Percentiles rank a stretch among this genome's conserved stretches.
These are phyloP conservation scores for Astrocystis sublimbata DNA, from an alignment of 495 filamentous ascomycete genomes.

Conservation along the genomic window DNA sequence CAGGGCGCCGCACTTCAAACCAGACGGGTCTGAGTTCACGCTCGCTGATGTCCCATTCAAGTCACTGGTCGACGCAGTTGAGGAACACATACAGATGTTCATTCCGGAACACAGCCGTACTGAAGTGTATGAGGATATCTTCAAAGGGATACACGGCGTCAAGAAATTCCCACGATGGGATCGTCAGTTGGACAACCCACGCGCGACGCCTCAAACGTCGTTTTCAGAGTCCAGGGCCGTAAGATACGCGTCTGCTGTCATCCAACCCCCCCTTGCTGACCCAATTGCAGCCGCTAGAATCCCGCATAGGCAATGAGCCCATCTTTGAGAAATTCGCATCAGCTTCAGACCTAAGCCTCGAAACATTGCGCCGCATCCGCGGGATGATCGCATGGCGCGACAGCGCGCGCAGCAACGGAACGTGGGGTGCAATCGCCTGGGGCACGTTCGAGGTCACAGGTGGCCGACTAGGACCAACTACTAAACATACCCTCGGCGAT, in stretches of 20 bases:
- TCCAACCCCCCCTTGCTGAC: not conserved
- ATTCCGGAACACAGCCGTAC: not conserved
- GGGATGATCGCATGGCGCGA: conserved; percentile 6
- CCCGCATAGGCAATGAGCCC: not conserved
- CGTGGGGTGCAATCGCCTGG: not conserved
- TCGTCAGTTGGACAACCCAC: not conserved
- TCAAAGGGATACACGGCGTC: not conserved
- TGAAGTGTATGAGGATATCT: conserved; percentile 2
- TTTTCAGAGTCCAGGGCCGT: conserved; percentile 12
- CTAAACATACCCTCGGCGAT: conserved; percentile 1
- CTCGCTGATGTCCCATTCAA: not conserved
- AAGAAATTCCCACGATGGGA: conserved; percentile 4
- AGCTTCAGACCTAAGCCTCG: not conserved
- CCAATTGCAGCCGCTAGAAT: not conserved
- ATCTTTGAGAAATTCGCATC: not conserved
- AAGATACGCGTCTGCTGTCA: not conserved
- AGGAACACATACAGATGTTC: conserved; percentile 3
- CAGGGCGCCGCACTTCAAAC: not conserved
- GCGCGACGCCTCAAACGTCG: conserved; percentile 2
- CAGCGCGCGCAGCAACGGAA: conserved; percentile 2
- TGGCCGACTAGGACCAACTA: not conserved
- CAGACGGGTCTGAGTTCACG: conserved; percentile 1
- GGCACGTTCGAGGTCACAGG: not conserved
- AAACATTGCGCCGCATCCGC: conserved; percentile 1
- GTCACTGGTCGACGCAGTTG: not conserved